phyloP scores from a whole-genome alignment of 2,329 filamentous ascomycete species.

The Chaetothyriales sp. region DNA sequence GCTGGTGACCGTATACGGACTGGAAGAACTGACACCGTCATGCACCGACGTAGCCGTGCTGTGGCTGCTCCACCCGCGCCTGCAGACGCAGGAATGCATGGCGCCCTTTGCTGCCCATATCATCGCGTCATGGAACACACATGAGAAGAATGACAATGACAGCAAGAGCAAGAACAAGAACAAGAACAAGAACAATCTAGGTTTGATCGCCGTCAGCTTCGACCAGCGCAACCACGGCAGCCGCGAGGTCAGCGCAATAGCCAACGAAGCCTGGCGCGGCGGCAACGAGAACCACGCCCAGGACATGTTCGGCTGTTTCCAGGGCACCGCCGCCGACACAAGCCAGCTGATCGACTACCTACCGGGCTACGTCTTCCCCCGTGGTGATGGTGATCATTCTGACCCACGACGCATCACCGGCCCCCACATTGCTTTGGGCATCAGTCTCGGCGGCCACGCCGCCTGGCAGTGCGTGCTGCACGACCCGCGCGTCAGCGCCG shows the following conservation, averaged over 20 bases:
- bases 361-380: conserved; percentile 56
- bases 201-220: conserved; percentile 68
- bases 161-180: conserved; percentile 20
- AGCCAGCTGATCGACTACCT: conserved; percentile 61
- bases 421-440: conserved; percentile 61
- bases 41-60: conserved; percentile 53
- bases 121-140: conserved; percentile 51
- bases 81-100: conserved; percentile 59
- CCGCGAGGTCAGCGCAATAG: conserved; percentile 47
- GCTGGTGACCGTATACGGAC: conserved; percentile 63
- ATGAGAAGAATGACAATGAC: background rate
- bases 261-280: conserved; percentile 64
- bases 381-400: conserved; percentile 14
- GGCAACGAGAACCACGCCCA: conserved; percentile 71
- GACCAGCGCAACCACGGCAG: conserved; percentile 89
- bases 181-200: conserved; percentile 24
- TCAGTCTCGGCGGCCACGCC: conserved; percentile 75
- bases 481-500: conserved; percentile 64
- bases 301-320: conserved; percentile 62
- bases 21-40: conserved; percentile 52
- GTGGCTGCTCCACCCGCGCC: conserved; percentile 80
- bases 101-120: conserved; percentile 52
- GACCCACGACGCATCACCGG: conserved; percentile 33
- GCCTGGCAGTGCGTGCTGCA: conserved; percentile 70
- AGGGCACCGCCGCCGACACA: conserved; percentile 59